phyloP scores from a whole-genome alignment of 495 filamentous ascomycete genomes.

The Sordaria brevicollis region DNA sequence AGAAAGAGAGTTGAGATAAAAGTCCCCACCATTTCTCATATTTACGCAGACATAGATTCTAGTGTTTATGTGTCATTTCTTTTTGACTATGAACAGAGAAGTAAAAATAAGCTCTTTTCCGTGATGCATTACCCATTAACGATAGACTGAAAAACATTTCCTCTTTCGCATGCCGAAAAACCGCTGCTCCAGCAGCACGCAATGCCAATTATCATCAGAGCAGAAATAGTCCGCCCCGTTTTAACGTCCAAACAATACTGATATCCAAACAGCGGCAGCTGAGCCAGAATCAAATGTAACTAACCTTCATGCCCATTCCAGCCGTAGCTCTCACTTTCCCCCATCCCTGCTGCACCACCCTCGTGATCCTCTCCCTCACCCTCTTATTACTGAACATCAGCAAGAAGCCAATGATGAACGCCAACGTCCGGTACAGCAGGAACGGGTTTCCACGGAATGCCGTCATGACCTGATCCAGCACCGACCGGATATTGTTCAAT shows the following conservation, averaged over 20 bases:
- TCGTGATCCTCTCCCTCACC: slow-evolving; percentile 62
- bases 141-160: background rate
- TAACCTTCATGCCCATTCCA: slow-evolving; percentile 96
- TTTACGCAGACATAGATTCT: too few relatives aligned
- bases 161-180: background rate
- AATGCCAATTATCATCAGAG: background rate
- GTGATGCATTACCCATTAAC: background rate
- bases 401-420: slow-evolving; percentile 75
- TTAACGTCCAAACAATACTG: background rate
- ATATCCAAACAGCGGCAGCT: background rate
- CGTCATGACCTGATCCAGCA: slow-evolving; percentile 51
- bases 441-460: slow-evolving; percentile 63
- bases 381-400: slow-evolving; percentile 64
- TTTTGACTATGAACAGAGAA: background rate
- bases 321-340: slow-evolving; percentile 74
- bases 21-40: background rate
- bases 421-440: slow-evolving; percentile 59
- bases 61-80: background rate
- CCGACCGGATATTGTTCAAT: slow-evolving; percentile 44
- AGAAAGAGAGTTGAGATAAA: background rate
- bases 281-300: slow-evolving; percentile 54
- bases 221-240: background rate
- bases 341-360: slow-evolving; percentile 62
- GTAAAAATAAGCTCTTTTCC: background rate
- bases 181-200: background rate